Evolutionary conservation across 148 eudicot genomes (phyloP).

Genomic region (Chenopodium berlandieri): DNA sequence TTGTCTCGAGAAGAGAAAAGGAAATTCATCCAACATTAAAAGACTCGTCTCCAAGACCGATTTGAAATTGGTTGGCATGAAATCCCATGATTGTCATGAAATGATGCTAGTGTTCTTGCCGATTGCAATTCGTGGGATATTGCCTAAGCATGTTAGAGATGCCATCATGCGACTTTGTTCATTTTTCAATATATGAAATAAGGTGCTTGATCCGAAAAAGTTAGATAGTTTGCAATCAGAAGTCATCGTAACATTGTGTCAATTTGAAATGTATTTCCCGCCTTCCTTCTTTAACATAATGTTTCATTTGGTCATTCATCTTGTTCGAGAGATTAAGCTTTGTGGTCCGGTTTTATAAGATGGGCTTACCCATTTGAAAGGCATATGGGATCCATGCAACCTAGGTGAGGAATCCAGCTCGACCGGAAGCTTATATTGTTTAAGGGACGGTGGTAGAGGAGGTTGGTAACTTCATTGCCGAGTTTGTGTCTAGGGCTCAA

Average conservation of each 20-base stretch:
- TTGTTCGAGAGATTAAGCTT: background rate
- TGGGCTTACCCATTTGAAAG: background rate
- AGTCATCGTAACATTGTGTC: background rate
- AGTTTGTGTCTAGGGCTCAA: too few relatives aligned
- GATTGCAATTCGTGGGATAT: background rate
- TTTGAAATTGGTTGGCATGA: background rate
- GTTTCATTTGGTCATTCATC: background rate
- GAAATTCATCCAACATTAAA: background rate
- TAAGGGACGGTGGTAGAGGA: too few relatives aligned
- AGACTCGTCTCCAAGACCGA: background rate
- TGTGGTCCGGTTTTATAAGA: background rate
- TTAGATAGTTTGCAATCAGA: background rate
- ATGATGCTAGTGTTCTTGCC: background rate
- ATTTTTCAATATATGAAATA: background rate
- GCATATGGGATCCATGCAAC: too few relatives aligned
- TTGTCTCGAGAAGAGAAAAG: background rate
- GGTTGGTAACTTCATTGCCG: too few relatives aligned
- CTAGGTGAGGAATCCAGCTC: too few relatives aligned
- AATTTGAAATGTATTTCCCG: background rate
- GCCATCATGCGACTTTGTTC: background rate
- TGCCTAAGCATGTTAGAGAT: background rate
- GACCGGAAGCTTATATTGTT: too few relatives aligned
- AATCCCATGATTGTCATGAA: background rate
- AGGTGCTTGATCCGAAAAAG: background rate
- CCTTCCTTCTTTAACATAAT: background rate